phyloP scores from a whole-genome alignment of 73 alveolate genomes.

The Paramecium biaurelia region DNA sequence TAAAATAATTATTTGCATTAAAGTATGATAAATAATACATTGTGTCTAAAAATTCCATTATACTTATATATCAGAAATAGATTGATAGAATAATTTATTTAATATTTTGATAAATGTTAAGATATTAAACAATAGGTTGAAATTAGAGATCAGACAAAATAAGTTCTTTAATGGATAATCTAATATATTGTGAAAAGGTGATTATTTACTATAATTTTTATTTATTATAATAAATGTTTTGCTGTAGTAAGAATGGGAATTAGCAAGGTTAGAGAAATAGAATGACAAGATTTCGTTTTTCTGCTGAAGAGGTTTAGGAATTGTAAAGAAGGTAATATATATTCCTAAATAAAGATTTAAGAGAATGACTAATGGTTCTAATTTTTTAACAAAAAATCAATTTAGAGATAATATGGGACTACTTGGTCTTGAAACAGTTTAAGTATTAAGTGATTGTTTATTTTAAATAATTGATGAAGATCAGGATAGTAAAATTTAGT shows the following conservation, averaged over 20 bases:
- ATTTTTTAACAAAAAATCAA: background rate
- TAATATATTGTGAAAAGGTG: background rate
- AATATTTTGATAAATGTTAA: background rate
- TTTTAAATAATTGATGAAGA: slow-evolving; percentile 36
- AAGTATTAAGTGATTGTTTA: slow-evolving; percentile 13
- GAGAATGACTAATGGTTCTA: slow-evolving; percentile 2
- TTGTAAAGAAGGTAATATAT: background rate
- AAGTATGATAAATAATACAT: too few species aligned
- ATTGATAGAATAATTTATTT: background rate
- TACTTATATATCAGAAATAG: background rate
- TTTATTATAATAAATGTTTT: background rate
- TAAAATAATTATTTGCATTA: too few species aligned
- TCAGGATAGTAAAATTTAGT: background rate
- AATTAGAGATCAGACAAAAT: background rate
- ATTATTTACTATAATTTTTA: background rate
- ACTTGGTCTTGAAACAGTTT: slow-evolving; percentile 32
- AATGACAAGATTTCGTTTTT: background rate
- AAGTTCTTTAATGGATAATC: background rate
- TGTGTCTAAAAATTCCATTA: too few species aligned
- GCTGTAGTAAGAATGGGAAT: background rate
- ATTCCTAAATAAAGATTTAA: background rate
- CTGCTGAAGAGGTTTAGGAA: background rate
- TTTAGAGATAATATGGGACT: slow-evolving; percentile 53
- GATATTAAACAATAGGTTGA: background rate
- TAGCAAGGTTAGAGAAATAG: background rate